phyloP scores from a whole-genome alignment of 2,329 filamentous ascomycete genomes.

The Didymella sp. region DNA sequence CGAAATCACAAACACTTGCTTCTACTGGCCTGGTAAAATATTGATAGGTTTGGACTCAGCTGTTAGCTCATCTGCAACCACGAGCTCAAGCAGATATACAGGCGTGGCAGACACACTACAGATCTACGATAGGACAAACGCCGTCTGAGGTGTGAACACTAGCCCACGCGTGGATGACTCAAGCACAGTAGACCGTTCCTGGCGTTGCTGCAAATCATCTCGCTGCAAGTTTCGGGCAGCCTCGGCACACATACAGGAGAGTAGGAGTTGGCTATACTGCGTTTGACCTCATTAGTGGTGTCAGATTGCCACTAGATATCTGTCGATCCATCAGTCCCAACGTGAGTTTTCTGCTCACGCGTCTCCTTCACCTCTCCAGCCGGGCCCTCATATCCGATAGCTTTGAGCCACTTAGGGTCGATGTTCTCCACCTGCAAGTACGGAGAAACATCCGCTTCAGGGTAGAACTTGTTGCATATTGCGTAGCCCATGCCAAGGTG shows the following conservation, averaged over 20 bases:
- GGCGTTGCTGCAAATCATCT: no score
- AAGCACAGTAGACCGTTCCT: no score
- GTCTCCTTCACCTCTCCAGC: slow-evolving; percentile 25
- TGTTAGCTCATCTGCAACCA: not conserved
- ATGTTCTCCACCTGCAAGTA: slow-evolving; percentile 52
- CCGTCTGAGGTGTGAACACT: not conserved
- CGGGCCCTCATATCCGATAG: slow-evolving; percentile 32
- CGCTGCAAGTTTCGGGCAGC: no score
- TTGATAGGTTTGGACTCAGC: no score
- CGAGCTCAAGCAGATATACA: not conserved
- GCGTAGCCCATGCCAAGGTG: slow-evolving; percentile 53
- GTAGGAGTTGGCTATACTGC: not conserved
- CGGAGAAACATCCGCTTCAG: slow-evolving; percentile 46
- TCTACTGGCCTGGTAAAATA: not conserved
- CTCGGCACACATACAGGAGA: no score
- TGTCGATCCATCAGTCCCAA: slow-evolving; percentile 3
- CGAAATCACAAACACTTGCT: not conserved
- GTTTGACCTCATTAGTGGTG: not conserved
- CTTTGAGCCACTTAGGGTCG: slow-evolving; percentile 53
- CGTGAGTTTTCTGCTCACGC: slow-evolving; percentile 18
- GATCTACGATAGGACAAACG: not conserved
- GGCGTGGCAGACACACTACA: not conserved
- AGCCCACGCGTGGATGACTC: not conserved
- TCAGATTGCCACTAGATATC: not conserved
- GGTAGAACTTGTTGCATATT: slow-evolving; percentile 27